A percentile compares a stretch with the other conserved stretches of the same genome.
phyloP scores from a whole-genome alignment of 768 basidiomycete species.

The Cystofilobasidium ferigula region DNA sequence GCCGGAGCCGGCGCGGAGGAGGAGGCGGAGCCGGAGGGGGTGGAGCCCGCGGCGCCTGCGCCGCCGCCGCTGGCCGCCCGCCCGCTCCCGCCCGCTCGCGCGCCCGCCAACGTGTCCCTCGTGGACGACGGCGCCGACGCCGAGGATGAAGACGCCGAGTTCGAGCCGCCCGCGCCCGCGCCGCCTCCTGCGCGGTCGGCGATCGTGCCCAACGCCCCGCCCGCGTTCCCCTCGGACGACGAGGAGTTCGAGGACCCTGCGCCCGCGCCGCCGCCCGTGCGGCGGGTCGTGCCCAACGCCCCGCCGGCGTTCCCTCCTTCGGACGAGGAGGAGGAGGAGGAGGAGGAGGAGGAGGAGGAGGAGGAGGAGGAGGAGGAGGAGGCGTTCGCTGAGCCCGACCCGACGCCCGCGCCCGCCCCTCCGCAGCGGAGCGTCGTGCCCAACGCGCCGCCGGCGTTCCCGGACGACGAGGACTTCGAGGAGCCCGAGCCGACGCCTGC shows the following conservation, averaged over 20 bases:
- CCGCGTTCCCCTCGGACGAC: conserved; percentile 33
- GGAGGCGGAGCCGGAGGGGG: conserved; percentile 5
- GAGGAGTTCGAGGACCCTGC: conserved; percentile 38
- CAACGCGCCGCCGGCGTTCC: conserved; percentile 13
- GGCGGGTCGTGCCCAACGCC: conserved; percentile 43
- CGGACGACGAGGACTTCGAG: conserved; percentile 20
- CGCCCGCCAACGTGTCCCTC: no score
- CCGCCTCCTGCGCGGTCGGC: conserved; percentile 42
- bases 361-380: no score
- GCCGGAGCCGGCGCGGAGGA: conserved; percentile 10
- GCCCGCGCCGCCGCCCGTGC: conserved; percentile 41
- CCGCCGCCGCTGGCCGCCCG: conserved; percentile 13
- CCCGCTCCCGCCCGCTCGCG: conserved; percentile 11
- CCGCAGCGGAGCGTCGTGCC: no score
- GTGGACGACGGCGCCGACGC: conserved; percentile 14
- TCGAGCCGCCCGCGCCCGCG: conserved; percentile 39
- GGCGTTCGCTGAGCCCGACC: conserved; percentile 36
- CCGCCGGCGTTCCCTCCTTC: conserved; percentile 30
- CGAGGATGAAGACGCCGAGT: conserved; percentile 37
- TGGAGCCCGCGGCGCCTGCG: conserved; percentile 1
- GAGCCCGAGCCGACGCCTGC: conserved; percentile 31
- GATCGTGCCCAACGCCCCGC: conserved; percentile 40
- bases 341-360: no score
- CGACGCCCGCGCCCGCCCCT: conserved; percentile 42
- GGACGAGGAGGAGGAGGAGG: conserved; percentile 16